Conservation (phyloP, 176 grass and related monocot species). For the Eremochloa ophiuroides region DNA sequence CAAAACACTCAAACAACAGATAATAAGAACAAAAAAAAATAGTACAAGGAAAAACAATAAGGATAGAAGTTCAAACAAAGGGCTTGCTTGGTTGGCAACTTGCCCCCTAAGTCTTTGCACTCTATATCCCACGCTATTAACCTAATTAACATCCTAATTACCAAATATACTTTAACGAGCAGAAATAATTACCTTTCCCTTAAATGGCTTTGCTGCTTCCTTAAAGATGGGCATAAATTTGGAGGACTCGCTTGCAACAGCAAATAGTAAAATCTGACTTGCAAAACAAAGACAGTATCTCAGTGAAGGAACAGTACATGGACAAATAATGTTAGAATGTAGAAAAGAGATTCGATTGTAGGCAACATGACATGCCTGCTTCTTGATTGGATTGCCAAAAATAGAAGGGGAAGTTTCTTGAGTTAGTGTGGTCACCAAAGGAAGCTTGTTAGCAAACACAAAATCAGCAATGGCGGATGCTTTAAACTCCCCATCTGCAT, state of each 20-base stretch:
- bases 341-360: neutral
- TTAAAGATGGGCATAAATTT: constrained; percentile 64
- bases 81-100: no score
- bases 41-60: neutral
- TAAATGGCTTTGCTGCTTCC: constrained; percentile 83
- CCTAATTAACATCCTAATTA: no score
- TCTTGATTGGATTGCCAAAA: constrained; percentile 95
- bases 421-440: constrained; percentile 74
- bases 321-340: neutral
- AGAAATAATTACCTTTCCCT: constrained; percentile 70
- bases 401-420: constrained; percentile 65
- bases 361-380: constrained; percentile 49
- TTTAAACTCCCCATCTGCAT: constrained; percentile 74
- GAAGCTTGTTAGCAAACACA: constrained; percentile 80
- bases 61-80: neutral
- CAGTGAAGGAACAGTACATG: constrained; percentile 14
- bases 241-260: constrained; percentile 60
- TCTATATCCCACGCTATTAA: no score
- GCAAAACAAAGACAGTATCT: neutral
- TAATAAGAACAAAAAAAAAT: neutral
- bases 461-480: constrained; percentile 67
- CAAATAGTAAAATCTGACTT: constrained; percentile 73
- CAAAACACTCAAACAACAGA: neutral
- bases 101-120: no score
- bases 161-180: neutral